A percentile compares a stretch with the other conserved stretches of the same genome.
Evolutionary conservation across 352 stramenopile species (phyloP).

Genomic region (Pythium graminicola): DNA sequence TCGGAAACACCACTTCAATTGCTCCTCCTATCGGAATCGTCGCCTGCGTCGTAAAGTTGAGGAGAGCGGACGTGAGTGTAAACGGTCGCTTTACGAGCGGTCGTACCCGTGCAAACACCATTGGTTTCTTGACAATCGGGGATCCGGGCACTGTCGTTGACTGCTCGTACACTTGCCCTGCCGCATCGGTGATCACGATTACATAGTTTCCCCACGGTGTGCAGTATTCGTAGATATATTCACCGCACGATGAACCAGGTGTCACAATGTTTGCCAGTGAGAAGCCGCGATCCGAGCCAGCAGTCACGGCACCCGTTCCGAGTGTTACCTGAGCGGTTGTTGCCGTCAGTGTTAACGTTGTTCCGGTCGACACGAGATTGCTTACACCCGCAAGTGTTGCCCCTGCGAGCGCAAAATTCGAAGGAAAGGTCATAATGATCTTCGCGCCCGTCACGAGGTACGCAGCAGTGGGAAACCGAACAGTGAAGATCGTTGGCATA

Average conservation of each 20-base stretch:
- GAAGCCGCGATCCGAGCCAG: constrained; percentile 37
- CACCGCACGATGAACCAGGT: constrained; percentile 43
- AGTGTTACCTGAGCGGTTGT: constrained; percentile 26
- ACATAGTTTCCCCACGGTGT: constrained; percentile 37
- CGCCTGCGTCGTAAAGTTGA: constrained; percentile 35
- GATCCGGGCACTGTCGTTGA: constrained; percentile 37
- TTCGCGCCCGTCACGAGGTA: constrained; percentile 32
- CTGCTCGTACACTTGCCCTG: constrained; percentile 36
- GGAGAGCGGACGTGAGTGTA: constrained; percentile 30
- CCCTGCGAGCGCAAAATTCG: constrained; percentile 30
- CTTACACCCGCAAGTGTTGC: constrained; percentile 20
- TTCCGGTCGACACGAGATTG: constrained; percentile 34
- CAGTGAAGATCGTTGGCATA: constrained; percentile 29
- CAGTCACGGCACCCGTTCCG: constrained; percentile 24
- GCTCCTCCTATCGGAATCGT: constrained; percentile 34
- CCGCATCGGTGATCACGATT: constrained; percentile 33
- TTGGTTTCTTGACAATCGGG: constrained; percentile 58
- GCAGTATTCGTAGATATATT: constrained; percentile 59
- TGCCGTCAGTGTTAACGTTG: constrained; percentile 14
- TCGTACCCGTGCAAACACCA: constrained; percentile 43
- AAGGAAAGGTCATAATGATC: constrained; percentile 41
- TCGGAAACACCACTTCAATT: constrained; percentile 50
- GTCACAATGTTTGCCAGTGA: constrained; percentile 44
- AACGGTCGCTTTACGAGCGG: constrained; percentile 32
- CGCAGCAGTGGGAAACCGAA: constrained; percentile 42